Percentiles rank a stretch among this genome's conserved stretches.
Evolutionary conservation across 345 rosid species (phyloP).

Genomic region (Citrus unshiu): DNA sequence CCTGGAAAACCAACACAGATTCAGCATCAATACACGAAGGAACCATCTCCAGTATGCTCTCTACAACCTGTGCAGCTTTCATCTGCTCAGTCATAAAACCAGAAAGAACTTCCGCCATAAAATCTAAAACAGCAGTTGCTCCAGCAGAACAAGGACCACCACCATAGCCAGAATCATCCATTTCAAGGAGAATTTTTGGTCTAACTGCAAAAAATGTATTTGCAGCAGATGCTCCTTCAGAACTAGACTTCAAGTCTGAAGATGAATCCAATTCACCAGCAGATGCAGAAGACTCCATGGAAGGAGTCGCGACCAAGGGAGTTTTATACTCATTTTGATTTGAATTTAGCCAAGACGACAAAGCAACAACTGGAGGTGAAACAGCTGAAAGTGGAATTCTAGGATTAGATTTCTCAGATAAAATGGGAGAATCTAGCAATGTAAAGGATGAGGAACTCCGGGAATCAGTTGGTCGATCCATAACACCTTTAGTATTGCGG

Average conservation of each 20-base stretch:
- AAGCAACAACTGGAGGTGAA: slow-evolving; percentile 69
- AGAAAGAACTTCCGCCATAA: slow-evolving; percentile 95
- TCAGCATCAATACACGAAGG: slow-evolving; percentile 92
- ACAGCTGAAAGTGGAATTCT: slow-evolving; percentile 53
- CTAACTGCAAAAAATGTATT: slow-evolving; percentile 54
- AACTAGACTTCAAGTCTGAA: slow-evolving; percentile 56
- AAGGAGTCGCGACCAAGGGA: slow-evolving; percentile 47
- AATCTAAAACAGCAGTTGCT: slow-evolving; percentile 93
- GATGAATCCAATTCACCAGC: slow-evolving; percentile 65
- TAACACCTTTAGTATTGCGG: slow-evolving; percentile 32
- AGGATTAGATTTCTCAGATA: slow-evolving; percentile 75
- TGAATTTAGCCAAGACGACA: slow-evolving; percentile 80
- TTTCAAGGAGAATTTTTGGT: slow-evolving; percentile 72
- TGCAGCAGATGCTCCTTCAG: slow-evolving; percentile 54
- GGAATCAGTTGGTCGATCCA: slow-evolving; percentile 50
- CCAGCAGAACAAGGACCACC: slow-evolving; percentile 99
- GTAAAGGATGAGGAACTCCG: slow-evolving; percentile 64
- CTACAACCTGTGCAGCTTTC: slow-evolving; percentile 76
- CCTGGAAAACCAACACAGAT: slow-evolving; percentile 86
- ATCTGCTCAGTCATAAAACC: slow-evolving; percentile 88
- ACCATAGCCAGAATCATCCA: slow-evolving; percentile 94
- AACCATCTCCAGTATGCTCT: slow-evolving; percentile 81
- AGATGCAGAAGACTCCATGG: slow-evolving; percentile 63
- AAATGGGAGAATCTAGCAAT: slow-evolving; percentile 63
- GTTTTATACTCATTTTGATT: slow-evolving; percentile 53